Evolutionary conservation across 2,329 filamentous ascomycete species (phyloP).

Genomic region (Rosellinia necatrix): DNA sequence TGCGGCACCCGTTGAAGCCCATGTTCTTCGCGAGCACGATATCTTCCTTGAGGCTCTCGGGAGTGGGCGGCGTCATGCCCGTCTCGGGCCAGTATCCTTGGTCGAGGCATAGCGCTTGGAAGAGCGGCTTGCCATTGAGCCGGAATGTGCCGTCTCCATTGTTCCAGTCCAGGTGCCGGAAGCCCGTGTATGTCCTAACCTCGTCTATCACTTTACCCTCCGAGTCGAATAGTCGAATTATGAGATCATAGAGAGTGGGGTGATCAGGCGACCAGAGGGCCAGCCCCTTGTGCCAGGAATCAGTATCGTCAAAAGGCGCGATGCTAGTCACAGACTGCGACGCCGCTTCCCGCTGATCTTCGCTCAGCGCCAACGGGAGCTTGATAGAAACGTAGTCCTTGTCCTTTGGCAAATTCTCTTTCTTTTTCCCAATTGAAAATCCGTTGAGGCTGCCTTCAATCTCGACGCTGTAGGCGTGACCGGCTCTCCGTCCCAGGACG

Average conservation of each 20-base stretch:
- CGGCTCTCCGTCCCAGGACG: conserved; percentile 53
- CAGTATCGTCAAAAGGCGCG: conserved; percentile 44
- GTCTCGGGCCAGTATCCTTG: conserved; percentile 68
- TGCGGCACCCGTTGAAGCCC: conserved; percentile 68
- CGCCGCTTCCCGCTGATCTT: conserved; percentile 47
- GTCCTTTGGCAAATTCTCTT: conserved; percentile 52
- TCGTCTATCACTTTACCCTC: conserved; percentile 54
- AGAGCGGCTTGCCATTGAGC: conserved; percentile 62
- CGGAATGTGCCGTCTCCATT: conserved; percentile 62
- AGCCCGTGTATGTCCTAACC: conserved; percentile 63
- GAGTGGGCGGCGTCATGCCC: conserved; percentile 61
- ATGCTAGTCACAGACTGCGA: conserved; percentile 42
- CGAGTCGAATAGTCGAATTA: conserved; percentile 55
- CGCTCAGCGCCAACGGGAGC: conserved; percentile 53
- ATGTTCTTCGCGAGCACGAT: conserved; percentile 62
- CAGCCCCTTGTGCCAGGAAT: conserved; percentile 57
- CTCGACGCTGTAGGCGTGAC: conserved; percentile 54
- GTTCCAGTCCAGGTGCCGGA: conserved; percentile 64
- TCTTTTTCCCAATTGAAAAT: conserved; percentile 50
- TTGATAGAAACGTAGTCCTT: conserved; percentile 53
- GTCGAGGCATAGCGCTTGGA: conserved; percentile 64
- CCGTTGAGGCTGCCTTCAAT: conserved; percentile 59
- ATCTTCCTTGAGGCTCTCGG: conserved; percentile 52
- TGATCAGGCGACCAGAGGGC: conserved; percentile 66
- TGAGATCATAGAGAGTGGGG: conserved; percentile 60